Evolutionary conservation across 768 basidiomycete genomes (phyloP).

Genomic region (Termitomyces sp.): DNA sequence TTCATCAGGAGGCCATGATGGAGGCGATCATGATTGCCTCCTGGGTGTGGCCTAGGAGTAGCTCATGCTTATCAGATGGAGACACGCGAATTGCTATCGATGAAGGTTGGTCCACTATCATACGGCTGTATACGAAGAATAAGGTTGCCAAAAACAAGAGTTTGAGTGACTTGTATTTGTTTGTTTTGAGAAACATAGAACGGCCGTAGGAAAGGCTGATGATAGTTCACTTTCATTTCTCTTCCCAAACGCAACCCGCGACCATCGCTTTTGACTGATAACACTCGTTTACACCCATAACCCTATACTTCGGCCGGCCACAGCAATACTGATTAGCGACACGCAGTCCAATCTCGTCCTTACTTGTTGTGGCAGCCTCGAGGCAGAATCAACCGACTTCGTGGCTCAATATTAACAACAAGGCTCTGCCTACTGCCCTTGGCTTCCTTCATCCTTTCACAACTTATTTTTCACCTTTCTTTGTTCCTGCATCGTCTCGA

Average conservation of each 20-base stretch:
- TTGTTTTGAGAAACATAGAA: constrained; percentile 11
- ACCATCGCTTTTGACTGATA: constrained; percentile 10
- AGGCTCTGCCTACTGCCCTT: constrained; percentile 11
- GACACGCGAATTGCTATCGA: not conserved
- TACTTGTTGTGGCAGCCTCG: constrained; percentile 19
- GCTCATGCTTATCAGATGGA: constrained; percentile 7
- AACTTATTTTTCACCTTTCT: constrained; percentile 8
- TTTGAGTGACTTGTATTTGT: constrained; percentile 2
- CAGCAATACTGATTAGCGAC: constrained; percentile 8
- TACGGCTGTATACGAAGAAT: not conserved
- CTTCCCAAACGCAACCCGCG: not conserved
- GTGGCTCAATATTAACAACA: constrained; percentile 14
- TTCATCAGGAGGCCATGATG: not conserved
- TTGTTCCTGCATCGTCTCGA: constrained; percentile 5
- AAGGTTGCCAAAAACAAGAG: too few species aligned
- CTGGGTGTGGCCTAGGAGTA: not conserved
- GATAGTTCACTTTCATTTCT: not conserved
- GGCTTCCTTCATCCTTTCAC: constrained; percentile 7
- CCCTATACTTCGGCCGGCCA: constrained; percentile 9
- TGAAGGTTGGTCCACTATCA: not conserved
- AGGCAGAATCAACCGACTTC: constrained; percentile 18
- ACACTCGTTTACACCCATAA: constrained; percentile 15
- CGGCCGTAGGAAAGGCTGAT: constrained; percentile 8
- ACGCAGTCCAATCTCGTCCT: constrained; percentile 12
- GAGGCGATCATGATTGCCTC: not conserved